Conservation (phyloP, 2,329 filamentous ascomycete genomes). For the Huntiella savannae region DNA sequence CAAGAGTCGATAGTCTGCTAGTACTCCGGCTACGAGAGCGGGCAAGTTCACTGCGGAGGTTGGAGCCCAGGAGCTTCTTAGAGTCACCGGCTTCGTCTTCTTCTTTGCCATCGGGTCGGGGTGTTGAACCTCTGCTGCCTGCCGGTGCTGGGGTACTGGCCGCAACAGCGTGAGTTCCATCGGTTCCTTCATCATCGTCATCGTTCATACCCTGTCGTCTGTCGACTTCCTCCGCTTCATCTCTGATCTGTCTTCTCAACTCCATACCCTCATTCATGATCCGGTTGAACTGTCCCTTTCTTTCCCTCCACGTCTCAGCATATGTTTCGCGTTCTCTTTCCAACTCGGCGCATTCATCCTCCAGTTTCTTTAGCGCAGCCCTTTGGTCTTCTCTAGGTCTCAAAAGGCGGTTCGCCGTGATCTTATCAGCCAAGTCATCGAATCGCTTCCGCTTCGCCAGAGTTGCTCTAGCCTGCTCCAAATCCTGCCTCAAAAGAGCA, state of each 20-base stretch:
- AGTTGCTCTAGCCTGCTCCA: conserved; percentile 58
- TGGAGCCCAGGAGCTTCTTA: conserved; percentile 13
- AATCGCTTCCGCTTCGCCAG: conserved; percentile 67
- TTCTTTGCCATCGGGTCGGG: conserved; percentile 1
- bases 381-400: conserved; percentile 71
- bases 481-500: conserved; percentile 46
- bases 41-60: conserved; percentile 1
- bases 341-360: conserved; percentile 73
- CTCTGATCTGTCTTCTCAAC: conserved; percentile 66
- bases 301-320: conserved; percentile 64
- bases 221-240: conserved; percentile 91
- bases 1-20: conserved; percentile 23
- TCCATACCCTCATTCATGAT: conserved; percentile 86
- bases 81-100: conserved; percentile 15
- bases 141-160: conserved; percentile 29
- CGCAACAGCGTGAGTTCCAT: conserved; percentile 23
- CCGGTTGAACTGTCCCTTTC: conserved; percentile 66
- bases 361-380: conserved; percentile 58
- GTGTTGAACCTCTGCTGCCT: conserved; percentile 21
- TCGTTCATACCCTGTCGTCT: conserved; percentile 64
- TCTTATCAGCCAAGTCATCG: conserved; percentile 73
- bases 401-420: conserved; percentile 61
- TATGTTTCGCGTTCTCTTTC: conserved; percentile 71
- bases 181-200: conserved; percentile 41
- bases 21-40: conserved; percentile 7